Evolutionary conservation across 2,329 filamentous ascomycete species (phyloP), one percentile per base, ranked within the genome.

Genomic region (Colletotrichum australisinense): DNA sequence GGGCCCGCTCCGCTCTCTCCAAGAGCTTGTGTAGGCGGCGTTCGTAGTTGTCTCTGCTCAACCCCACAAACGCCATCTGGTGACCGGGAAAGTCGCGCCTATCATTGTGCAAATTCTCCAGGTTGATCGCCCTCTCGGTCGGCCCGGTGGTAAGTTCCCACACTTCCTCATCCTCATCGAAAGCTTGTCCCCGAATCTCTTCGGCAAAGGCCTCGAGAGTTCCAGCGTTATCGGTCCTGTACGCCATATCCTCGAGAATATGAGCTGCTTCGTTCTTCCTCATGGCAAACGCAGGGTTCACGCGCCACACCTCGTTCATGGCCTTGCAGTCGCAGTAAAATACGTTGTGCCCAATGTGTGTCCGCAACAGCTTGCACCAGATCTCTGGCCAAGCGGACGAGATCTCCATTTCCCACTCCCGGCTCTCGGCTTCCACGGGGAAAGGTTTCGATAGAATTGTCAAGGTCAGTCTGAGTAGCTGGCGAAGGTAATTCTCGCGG

Each of bases 251-350:
- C 12, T 73, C 11, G 8, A 73, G 42, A 7, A 73, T 28, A 19
- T 62, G 26, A 8, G 30, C 3, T 2, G 73, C 69, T 49, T 69
- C 73, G 46, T 66, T 73, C 46, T 73, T 73, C 16, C 70, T 62
- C 30, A 69, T 46, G 5, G 64, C 52, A n/a, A 53, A 46, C 49
- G 65, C 62, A 4, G 49, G 22, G 65, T 73, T 73, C 49, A 24
- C n/a, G 11, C 67, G 71, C 71, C 71, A 73, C 56, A 66, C 67
- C 35, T 73, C 55, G 9, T 52, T 19, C 35, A 38, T 71, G n/a
- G 19, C 8, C n/a, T 19, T 6, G 28, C 71, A 71, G 6, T 73
- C 56, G 49, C 71, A 73, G 19, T 11, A 1, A 9, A 57, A 30
- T 7, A 14, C 35, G 4, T 3, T 28, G 35, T 62, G 26, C 5